Evolutionary conservation across 208 protist genomes (phyloP).

Genomic region (Trypanosoma avium): DNA sequence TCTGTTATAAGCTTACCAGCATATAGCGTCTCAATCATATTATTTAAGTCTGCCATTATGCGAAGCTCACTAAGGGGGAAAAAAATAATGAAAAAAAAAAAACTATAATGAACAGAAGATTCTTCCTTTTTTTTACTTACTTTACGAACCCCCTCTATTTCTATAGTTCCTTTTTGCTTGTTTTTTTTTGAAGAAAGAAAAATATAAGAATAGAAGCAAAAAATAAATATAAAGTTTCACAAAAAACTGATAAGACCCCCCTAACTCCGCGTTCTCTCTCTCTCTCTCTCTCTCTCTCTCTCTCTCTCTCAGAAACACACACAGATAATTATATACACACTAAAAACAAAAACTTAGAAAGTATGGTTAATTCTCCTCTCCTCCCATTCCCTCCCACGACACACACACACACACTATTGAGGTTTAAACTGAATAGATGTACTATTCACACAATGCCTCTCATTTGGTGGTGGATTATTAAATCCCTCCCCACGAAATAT

Average conservation of each 20-base stretch:
- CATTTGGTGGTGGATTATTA: conserved; percentile 84
- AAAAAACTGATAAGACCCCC: too few species aligned
- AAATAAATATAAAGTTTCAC: too few species aligned
- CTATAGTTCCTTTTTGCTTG: too few species aligned
- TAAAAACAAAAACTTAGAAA: too few species aligned
- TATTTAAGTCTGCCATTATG: conserved; percentile 44
- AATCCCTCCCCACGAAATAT: conserved; percentile 91
- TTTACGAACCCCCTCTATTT: too few species aligned
- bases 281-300: too few species aligned
- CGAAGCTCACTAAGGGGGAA: background rate
- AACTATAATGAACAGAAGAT: too few species aligned
- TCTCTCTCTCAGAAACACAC: too few species aligned
- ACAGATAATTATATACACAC: too few species aligned
- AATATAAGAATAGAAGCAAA: too few species aligned
- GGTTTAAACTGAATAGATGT: conserved; percentile 64
- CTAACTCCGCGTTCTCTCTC: too few species aligned
- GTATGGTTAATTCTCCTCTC: conserved; percentile 6
- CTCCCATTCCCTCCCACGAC: background rate
- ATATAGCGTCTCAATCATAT: conserved; percentile 73
- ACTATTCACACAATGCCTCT: conserved; percentile 91
- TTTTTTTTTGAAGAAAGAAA: too few species aligned
- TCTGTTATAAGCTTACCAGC: conserved; percentile 92
- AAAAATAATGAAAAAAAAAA: conserved; percentile 17
- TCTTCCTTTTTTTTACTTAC: background rate
- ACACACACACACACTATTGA: background rate